These are phyloP conservation scores for Aspergillus luchuensis DNA, from an alignment of 2,329 filamentous ascomycete species.

Conservation along the genomic window DNA sequence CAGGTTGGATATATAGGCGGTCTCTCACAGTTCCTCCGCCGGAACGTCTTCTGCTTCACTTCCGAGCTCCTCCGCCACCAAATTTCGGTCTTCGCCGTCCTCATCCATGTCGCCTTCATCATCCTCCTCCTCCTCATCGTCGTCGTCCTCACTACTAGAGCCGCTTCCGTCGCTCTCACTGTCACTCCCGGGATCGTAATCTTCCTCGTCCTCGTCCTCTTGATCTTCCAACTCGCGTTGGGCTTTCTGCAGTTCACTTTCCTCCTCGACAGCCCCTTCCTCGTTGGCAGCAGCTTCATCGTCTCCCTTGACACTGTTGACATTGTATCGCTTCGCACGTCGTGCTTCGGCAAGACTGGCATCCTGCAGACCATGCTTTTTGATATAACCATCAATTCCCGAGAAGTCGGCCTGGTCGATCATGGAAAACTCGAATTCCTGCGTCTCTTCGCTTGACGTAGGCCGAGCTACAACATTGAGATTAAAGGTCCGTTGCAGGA, in stretches of 20 bases:
- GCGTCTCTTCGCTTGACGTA: slow-evolving; percentile 42
- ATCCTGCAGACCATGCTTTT: slow-evolving; percentile 63
- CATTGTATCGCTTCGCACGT: slow-evolving; percentile 62
- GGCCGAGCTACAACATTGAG: slow-evolving; percentile 56
- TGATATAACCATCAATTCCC: slow-evolving; percentile 64
- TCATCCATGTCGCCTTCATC: slow-evolving; percentile 32
- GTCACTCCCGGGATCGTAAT: slow-evolving; percentile 55
- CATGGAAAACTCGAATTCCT: slow-evolving; percentile 67
- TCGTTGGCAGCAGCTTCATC: slow-evolving; percentile 25
- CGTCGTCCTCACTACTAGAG: slow-evolving; percentile 46
- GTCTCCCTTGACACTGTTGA: slow-evolving; percentile 42
- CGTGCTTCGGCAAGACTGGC: slow-evolving; percentile 63
- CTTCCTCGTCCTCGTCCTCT: slow-evolving; percentile 53
- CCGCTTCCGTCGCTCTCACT: slow-evolving; percentile 52
- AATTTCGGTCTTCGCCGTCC: slow-evolving; percentile 34
- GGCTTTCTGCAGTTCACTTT: slow-evolving; percentile 61
- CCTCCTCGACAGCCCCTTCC: slow-evolving; percentile 47
- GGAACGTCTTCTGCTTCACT: slow-evolving; percentile 47
- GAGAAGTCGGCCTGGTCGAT: slow-evolving; percentile 65
- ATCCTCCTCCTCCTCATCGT: slow-evolving; percentile 32
- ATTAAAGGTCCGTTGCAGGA: slow-evolving; percentile 67
- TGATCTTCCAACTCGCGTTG: slow-evolving; percentile 56
- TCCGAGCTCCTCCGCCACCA: slow-evolving; percentile 47
- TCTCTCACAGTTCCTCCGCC: slow-evolving; percentile 30
- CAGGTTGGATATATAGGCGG: slow-evolving; percentile 3